These are phyloP conservation scores for Pistacia integerrima DNA, from an alignment of 345 rosid genomes.

Conservation along the genomic window DNA sequence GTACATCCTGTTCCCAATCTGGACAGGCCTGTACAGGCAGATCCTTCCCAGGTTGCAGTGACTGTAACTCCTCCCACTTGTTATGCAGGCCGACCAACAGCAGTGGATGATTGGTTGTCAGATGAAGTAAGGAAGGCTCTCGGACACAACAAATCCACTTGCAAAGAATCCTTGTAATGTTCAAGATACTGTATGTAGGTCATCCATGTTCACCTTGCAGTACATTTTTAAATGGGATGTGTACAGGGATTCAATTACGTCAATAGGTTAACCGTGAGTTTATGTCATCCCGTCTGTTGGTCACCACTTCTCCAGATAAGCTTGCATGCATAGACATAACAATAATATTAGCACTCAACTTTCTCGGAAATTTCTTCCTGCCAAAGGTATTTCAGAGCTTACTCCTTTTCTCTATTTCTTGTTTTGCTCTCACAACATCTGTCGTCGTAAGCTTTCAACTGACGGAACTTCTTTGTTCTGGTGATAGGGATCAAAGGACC, in stretches of 20 bases:
- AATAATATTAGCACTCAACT: neutral
- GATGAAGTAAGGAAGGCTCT: conserved; percentile 83
- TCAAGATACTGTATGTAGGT: no score
- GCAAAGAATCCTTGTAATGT: conserved; percentile 55
- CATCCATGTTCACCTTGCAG: no score
- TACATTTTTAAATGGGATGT: neutral
- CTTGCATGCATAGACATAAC: no score
- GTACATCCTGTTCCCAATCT: conserved; percentile 64
- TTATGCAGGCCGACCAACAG: conserved; percentile 66
- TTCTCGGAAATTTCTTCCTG: neutral
- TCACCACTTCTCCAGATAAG: neutral
- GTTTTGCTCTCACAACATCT: neutral
- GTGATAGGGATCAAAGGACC: conserved; percentile 22
- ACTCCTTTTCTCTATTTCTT: neutral
- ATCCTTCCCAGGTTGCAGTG: conserved; percentile 6
- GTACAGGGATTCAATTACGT: neutral
- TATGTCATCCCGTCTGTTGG: no score
- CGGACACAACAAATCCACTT: conserved; percentile 96
- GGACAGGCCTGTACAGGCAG: conserved; percentile 44
- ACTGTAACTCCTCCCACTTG: conserved; percentile 78
- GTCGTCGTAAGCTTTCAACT: neutral
- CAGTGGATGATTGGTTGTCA: conserved; percentile 54
- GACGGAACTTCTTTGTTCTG: conserved; percentile 5
- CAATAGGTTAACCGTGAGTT: no score
- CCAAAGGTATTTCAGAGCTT: neutral